Evolutionary conservation across 2,329 filamentous ascomycete genomes (phyloP).

Genomic region (Dissoconium aciculare): DNA sequence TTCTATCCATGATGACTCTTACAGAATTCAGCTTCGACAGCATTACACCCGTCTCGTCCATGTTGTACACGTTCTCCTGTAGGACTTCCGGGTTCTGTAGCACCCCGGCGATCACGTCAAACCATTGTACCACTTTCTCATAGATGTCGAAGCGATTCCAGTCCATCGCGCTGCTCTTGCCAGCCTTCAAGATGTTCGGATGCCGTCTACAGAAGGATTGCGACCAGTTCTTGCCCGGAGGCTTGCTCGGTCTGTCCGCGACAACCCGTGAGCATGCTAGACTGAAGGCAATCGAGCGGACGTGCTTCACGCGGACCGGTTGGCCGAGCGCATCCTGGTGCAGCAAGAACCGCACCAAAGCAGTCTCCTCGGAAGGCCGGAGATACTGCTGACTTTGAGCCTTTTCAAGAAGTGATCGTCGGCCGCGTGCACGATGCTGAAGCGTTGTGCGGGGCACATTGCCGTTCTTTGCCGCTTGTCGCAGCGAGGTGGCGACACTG

Average conservation of each 20-base stretch:
- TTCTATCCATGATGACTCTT: slow-evolving; percentile 21
- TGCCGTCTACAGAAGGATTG: slow-evolving; percentile 15
- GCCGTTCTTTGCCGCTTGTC: too few relatives aligned
- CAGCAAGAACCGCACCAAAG: slow-evolving; percentile 8
- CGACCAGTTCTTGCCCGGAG: slow-evolving; percentile 11
- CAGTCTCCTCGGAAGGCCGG: slow-evolving; percentile 6
- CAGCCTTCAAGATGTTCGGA: slow-evolving; percentile 16
- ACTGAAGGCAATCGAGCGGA: slow-evolving; percentile 8
- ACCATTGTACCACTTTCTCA: slow-evolving; percentile 21
- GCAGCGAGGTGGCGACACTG: too few relatives aligned
- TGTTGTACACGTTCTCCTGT: slow-evolving; percentile 24
- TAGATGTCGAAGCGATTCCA: slow-evolving; percentile 21
- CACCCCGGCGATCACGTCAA: slow-evolving; percentile 20
- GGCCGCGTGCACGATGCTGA: slow-evolving; percentile 1
- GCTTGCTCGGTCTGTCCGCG: slow-evolving; percentile 5
- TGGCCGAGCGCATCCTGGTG: slow-evolving; percentile 6
- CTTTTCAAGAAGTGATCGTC: background rate
- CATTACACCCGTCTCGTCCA: slow-evolving; percentile 25
- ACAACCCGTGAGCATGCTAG: slow-evolving; percentile 5
- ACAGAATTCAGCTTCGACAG: slow-evolving; percentile 17
- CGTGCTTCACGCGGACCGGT: slow-evolving; percentile 10
- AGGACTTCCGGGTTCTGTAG: slow-evolving; percentile 15
- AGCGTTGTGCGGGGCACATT: too few relatives aligned
- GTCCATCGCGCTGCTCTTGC: slow-evolving; percentile 15
- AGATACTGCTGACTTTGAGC: background rate